A percentile compares a stretch with the other conserved stretches of the same genome.
Conservation (phyloP, 768 basidiomycete species). For the Cystofilobasidium capitatum region DNA sequence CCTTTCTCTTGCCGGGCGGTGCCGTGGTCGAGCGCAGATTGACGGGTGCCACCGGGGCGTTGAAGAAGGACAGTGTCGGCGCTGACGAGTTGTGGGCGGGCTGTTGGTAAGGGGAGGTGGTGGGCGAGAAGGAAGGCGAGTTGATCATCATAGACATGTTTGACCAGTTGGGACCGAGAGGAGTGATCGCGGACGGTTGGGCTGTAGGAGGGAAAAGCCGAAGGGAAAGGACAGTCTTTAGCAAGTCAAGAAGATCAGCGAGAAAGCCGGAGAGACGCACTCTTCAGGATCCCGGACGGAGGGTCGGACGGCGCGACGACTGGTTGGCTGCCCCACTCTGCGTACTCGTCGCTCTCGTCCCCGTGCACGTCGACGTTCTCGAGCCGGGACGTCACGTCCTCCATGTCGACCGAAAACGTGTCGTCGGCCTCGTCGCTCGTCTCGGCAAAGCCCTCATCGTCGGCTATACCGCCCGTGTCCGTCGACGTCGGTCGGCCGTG, state of each 20-base stretch:
- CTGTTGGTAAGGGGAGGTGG: constrained; percentile 56
- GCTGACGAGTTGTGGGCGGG: constrained; percentile 81
- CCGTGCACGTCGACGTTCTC: constrained; percentile 4
- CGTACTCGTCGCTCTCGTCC: not conserved
- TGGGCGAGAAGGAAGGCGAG: constrained; percentile 28
- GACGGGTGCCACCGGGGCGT: constrained; percentile 28
- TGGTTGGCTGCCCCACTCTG: not conserved
- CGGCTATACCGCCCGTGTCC: constrained; percentile 34
- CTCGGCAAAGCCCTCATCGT: constrained; percentile 35
- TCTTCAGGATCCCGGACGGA: constrained; percentile 68
- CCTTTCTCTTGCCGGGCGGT: constrained; percentile 57
- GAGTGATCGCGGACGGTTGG: too few relatives aligned
- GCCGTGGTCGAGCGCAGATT: constrained; percentile 29
- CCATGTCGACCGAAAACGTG: constrained; percentile 46
- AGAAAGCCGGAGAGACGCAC: constrained; percentile 45
- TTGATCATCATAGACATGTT: not conserved
- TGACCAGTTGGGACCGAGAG: not conserved
- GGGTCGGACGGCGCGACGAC: not conserved
- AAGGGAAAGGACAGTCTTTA: not conserved
- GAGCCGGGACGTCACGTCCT: constrained; percentile 42
- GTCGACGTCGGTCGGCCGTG: constrained; percentile 19
- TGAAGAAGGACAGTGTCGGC: constrained; percentile 58
- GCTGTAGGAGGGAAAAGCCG: not conserved
- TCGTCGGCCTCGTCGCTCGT: constrained; percentile 32
- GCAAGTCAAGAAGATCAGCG: not conserved